phyloP scores from a whole-genome alignment of 2,329 filamentous ascomycete species.

The Coccinonectria pachysandricola region DNA sequence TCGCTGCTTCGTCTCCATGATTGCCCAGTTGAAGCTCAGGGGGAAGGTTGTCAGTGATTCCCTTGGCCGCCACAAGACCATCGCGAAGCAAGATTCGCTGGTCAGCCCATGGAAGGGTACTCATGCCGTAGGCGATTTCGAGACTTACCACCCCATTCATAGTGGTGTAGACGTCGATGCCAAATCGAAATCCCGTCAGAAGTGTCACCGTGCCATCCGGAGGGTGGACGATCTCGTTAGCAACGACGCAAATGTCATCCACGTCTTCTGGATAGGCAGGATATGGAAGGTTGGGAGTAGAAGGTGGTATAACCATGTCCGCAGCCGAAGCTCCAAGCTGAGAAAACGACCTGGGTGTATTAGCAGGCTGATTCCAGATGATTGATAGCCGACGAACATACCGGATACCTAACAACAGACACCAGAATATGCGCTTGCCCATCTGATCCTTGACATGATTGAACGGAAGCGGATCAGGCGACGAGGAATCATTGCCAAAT shows the following conservation, averaged over 20 bases:
- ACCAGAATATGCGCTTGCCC: conserved; percentile 75
- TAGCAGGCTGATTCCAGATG: too few relatives aligned
- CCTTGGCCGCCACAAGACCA: conserved; percentile 60
- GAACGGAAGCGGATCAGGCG: conserved; percentile 36
- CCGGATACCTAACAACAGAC: conserved; percentile 64
- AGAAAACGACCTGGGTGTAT: conserved; percentile 64
- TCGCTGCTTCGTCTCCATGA: conserved; percentile 25
- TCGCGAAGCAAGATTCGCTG: conserved; percentile 65
- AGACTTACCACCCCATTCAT: conserved; percentile 72
- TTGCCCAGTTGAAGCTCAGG: conserved; percentile 52
- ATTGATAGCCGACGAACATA: conserved; percentile 22
- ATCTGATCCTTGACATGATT: conserved; percentile 65
- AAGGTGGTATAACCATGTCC: conserved; percentile 65
- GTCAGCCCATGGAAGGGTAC: conserved; percentile 66
- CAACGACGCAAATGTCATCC: conserved; percentile 72
- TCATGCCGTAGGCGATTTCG: conserved; percentile 72
- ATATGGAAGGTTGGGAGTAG: conserved; percentile 64
- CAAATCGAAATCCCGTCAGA: conserved; percentile 71
- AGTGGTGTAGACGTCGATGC: conserved; percentile 66
- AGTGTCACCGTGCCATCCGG: conserved; percentile 57
- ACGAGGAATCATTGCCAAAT: conserved; percentile 30
- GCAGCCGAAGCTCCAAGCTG: conserved; percentile 64
- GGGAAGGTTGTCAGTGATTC: conserved; percentile 57
- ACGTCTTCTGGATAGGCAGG: conserved; percentile 73
- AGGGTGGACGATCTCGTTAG: conserved; percentile 60